These are phyloP conservation scores for Erythrophleum fordii DNA, from an alignment of 306 rosid species.

Conservation along the genomic window DNA sequence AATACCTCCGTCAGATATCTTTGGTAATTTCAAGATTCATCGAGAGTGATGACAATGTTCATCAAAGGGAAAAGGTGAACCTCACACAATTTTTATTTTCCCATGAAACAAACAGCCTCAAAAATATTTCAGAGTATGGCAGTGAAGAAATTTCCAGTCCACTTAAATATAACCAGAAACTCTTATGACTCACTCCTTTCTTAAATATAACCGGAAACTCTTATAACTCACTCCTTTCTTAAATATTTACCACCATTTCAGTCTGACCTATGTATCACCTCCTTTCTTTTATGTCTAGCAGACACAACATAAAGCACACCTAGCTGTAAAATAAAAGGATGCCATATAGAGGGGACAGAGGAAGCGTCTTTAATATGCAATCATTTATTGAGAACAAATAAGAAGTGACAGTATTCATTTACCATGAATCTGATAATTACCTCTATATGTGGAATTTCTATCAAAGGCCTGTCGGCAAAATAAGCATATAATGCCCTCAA, in stretches of 20 bases:
- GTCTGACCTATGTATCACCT: slow-evolving; percentile 1
- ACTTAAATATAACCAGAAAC: slow-evolving; percentile 13
- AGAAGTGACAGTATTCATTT: not conserved
- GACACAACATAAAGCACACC: not conserved
- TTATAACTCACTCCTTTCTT: slow-evolving; percentile 4
- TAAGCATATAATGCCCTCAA: slow-evolving; percentile 96
- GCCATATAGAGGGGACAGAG: not conserved
- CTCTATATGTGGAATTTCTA: slow-evolving; percentile 97
- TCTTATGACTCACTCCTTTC: slow-evolving; percentile 1
- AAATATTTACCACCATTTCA: slow-evolving; percentile 1
- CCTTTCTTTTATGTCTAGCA: not conserved
- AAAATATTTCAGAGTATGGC: slow-evolving; percentile 3
- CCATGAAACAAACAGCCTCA: not conserved
- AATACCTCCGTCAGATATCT: slow-evolving; percentile 22
- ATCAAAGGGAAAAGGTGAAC: not conserved
- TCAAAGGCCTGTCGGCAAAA: slow-evolving; percentile 95
- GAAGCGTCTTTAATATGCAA: not conserved
- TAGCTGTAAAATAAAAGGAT: not conserved
- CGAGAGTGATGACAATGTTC: not conserved
- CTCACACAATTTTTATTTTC: slow-evolving; percentile 1
- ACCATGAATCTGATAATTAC: slow-evolving; percentile 47
- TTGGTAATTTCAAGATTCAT: slow-evolving; percentile 21
- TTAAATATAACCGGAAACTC: slow-evolving; percentile 4
- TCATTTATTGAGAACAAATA: slow-evolving; percentile 13
- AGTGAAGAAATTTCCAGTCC: slow-evolving; percentile 13